Evolutionary conservation across 2,329 filamentous ascomycete species (phyloP), one percentile per base, ranked within the genome.

Genomic region (Corynespora cassiicola): DNA sequence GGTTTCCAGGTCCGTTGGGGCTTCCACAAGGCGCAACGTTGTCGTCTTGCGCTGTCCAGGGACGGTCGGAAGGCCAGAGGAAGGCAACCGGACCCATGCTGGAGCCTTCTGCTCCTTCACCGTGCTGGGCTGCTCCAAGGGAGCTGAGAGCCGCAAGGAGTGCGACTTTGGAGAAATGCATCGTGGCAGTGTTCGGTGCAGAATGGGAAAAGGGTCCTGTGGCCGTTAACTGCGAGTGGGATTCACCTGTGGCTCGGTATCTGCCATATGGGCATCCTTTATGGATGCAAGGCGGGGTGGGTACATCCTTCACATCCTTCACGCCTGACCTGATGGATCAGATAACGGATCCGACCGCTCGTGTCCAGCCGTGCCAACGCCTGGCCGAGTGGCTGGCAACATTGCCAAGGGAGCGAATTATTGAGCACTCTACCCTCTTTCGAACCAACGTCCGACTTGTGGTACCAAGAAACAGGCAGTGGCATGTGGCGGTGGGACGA

Each of bases 1-100:
- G 68, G 45, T 79, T 79, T 1, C 62, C 64, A 3, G 73, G 66
- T 1, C 69, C 66, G 11, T 71, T 68, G 8, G 67, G 63, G 8
- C 78, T 81, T 35, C 81, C 81, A 52, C 82, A 85, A 0, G 81
- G 81, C 6, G 74, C 70, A 5, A 60, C 77, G 52, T 83, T 83
- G 54, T 84, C 81, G 23, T 73, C 63, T 9, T 71, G 69, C 19
- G 74, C 76, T 32, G 70, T 70, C 80, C 80, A 85, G 25, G 69
- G 66, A 34, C 81, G 71, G 60, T 84, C 80, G 10, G 70, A 56
- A 4, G 81, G 81, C 80, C 81, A 85, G 63, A 84, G 68, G 56
- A 85, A 82, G 7, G 77, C 78, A 14, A 79, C 79, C 6, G 80
- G 79, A 8, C 80, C 80, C 75, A 79, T 79, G 7, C 22, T 37